These are phyloP conservation scores for Hanseniaspora uvarum DNA, from an alignment of 1,139 yeast genomes.

Conservation along the genomic window DNA sequence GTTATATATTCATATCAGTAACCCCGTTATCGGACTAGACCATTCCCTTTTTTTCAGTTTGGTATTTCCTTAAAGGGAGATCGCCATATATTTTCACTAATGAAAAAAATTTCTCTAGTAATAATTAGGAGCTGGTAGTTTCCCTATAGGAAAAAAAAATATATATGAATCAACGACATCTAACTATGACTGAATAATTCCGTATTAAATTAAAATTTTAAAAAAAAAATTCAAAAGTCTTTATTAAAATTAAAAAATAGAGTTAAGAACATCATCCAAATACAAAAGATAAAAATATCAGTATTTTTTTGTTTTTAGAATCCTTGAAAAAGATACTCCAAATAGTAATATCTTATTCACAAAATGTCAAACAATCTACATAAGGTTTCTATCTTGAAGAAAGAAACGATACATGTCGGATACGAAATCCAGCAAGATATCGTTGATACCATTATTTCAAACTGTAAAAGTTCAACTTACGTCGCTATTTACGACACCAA, in stretches of 20 bases:
- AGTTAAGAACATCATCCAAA: background rate
- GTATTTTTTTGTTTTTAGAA: too few relatives aligned
- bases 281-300: background rate
- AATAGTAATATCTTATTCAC: background rate
- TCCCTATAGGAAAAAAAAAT: background rate
- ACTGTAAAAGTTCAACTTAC: constrained; percentile 76
- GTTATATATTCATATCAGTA: too few relatives aligned
- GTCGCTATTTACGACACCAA: constrained; percentile 83
- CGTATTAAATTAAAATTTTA: background rate
- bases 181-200: background rate
- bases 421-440: constrained; percentile 70
- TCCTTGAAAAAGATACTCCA: too few relatives aligned
- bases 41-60: background rate
- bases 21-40: background rate
- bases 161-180: background rate
- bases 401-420: constrained; percentile 84
- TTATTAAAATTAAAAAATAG: too few relatives aligned
- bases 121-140: background rate
- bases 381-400: constrained; percentile 66
- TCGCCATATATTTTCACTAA: too few relatives aligned
- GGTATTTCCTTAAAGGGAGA: background rate
- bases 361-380: constrained; percentile 21
- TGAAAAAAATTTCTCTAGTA: background rate
- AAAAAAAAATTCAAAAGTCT: background rate
- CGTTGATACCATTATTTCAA: constrained; percentile 52